phyloP scores from a whole-genome alignment of 139 green algal genomes.

The Picochlorum sp. region DNA sequence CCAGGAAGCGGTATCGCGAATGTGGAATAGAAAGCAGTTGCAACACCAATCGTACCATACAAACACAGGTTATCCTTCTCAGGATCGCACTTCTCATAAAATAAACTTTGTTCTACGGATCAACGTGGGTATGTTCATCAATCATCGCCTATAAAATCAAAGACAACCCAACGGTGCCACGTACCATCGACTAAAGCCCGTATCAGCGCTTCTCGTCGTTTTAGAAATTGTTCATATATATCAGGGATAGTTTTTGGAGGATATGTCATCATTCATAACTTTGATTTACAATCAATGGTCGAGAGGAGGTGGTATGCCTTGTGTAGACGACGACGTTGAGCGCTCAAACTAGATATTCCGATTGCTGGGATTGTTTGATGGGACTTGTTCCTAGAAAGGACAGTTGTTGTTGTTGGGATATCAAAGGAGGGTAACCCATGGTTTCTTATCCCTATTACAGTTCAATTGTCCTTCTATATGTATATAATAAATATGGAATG shows the following conservation, averaged over 20 bases:
- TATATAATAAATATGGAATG: no score
- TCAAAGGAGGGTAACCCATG: no score
- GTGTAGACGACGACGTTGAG: no score
- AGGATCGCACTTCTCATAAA: slow-evolving; percentile 73
- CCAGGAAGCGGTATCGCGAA: neutral
- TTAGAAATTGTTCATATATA: slow-evolving; percentile 25
- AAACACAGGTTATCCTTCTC: slow-evolving; percentile 96
- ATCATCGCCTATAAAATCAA: no score
- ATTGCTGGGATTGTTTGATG: no score
- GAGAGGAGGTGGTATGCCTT: no score
- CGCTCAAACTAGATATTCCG: no score
- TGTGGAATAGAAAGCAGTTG: neutral
- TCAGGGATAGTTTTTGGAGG: slow-evolving; percentile 9
- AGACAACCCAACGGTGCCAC: neutral
- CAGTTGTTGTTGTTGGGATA: no score
- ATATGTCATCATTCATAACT: neutral
- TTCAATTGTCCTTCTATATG: no score
- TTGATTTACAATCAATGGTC: neutral
- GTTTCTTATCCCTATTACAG: no score
- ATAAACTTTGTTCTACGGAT: slow-evolving; percentile 22
- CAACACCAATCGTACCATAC: slow-evolving; percentile 61
- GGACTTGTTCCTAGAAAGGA: no score
- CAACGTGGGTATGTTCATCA: neutral
- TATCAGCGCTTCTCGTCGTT: slow-evolving; percentile 21
- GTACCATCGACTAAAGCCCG: slow-evolving; percentile 26